These are phyloP conservation scores for Leccinum rimulosum DNA, from an alignment of 768 basidiomycete species.

Conservation along the genomic window DNA sequence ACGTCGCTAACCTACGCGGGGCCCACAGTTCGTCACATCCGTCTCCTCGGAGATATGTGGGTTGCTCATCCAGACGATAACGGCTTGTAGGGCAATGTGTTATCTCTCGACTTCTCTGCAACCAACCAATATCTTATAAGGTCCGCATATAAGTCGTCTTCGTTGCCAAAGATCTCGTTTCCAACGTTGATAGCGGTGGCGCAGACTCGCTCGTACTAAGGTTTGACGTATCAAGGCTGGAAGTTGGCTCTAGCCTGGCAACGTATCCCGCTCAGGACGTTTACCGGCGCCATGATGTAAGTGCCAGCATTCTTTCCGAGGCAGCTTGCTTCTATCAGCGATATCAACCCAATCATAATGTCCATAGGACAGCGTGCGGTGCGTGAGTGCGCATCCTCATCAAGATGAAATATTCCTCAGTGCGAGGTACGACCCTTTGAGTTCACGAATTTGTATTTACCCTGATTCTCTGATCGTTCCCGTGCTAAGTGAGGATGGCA, in stretches of 20 bases:
- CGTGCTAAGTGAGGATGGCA: constrained; percentile 63
- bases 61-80: constrained; percentile 16
- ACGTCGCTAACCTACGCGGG: constrained; percentile 46
- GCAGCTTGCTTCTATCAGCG: constrained; percentile 20
- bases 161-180: constrained; percentile 5
- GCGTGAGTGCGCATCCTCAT: constrained; percentile 60
- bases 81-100: constrained; percentile 58
- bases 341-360: constrained; percentile 12
- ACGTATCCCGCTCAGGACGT: constrained; percentile 19
- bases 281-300: constrained; percentile 34
- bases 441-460: constrained; percentile 12
- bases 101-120: constrained; percentile 69
- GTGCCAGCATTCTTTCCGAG: constrained; percentile 8
- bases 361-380: constrained; percentile 62
- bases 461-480: constrained; percentile 17
- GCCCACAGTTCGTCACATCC: constrained; percentile 32
- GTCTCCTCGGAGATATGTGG: constrained; percentile 28
- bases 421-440: constrained; percentile 48
- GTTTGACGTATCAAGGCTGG: constrained; percentile 49
- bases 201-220: constrained; percentile 49
- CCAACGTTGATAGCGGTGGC: constrained; percentile 45
- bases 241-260: constrained; percentile 7
- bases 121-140: constrained; percentile 61
- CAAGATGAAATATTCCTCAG: constrained; percentile 69
- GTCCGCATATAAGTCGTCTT: constrained; percentile 41